phyloP scores from a whole-genome alignment of 257 asterid species.

The Linaria vulgaris region DNA sequence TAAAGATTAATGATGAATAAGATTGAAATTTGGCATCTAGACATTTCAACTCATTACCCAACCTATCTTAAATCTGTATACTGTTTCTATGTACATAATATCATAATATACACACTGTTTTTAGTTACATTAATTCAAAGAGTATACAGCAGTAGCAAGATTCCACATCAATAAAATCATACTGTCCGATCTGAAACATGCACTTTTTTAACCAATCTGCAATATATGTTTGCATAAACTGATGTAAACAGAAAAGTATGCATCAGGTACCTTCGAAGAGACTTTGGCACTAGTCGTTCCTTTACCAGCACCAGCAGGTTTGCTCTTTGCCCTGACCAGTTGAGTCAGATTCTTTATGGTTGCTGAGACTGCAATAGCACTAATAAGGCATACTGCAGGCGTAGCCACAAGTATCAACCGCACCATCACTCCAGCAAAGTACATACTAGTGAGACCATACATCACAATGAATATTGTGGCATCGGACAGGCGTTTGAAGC shows the following conservation, averaged over 20 bases:
- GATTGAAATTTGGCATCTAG: too few species aligned
- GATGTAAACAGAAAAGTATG: conserved; percentile 12
- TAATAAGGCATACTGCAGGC: conserved; percentile 96
- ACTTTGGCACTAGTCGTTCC: conserved; percentile 70
- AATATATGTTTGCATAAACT: conserved; percentile 18
- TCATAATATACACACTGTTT: too few species aligned
- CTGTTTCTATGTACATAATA: too few species aligned
- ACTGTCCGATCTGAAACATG: background rate
- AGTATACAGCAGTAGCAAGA: background rate
- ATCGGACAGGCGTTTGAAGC: conserved; percentile 96
- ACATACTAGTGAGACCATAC: conserved; percentile 99
- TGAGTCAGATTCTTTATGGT: conserved; percentile 86
- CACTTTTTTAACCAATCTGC: background rate
- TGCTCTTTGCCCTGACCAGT: conserved; percentile 75
- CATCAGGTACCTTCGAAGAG: conserved; percentile 60
- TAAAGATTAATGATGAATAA: too few species aligned
- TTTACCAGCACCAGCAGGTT: conserved; percentile 60
- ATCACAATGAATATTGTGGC: conserved; percentile 93
- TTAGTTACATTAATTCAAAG: background rate
- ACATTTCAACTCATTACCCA: too few species aligned
- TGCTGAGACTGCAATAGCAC: conserved; percentile 98
- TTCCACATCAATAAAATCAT: background rate
- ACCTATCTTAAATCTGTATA: too few species aligned
- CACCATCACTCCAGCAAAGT: conserved; percentile 99
- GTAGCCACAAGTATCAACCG: conserved; percentile 96